Percentiles rank a stretch among this genome's conserved stretches.
These are phyloP conservation scores for Heliamphora pulchella DNA, from an alignment of 179 eudicot species.

Conservation along the genomic window DNA sequence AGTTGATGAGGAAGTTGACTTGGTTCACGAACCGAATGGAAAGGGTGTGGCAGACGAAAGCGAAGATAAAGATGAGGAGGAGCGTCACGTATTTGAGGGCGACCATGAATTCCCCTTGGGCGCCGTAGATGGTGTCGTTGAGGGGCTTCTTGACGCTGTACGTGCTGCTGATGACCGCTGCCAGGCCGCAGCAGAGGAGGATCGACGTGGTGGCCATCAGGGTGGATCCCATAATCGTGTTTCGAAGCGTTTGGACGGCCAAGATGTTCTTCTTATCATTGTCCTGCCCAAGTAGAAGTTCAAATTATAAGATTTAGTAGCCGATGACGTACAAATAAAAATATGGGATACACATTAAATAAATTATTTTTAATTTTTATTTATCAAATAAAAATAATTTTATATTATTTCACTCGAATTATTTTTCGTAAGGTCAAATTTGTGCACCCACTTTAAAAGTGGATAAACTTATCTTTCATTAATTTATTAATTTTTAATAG, in stretches of 20 bases:
- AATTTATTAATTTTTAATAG: no score
- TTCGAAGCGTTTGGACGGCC: slow-evolving; percentile 64
- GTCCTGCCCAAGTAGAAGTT: slow-evolving; percentile 29
- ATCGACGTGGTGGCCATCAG: slow-evolving; percentile 72
- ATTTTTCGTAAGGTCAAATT: no score
- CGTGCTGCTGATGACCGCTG: slow-evolving; percentile 64
- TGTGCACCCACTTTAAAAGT: no score
- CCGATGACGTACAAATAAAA: no score
- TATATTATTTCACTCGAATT: no score
- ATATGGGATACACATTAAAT: no score
- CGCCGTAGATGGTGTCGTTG: slow-evolving; percentile 54
- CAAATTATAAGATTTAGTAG: no score
- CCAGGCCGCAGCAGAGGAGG: slow-evolving; percentile 51
- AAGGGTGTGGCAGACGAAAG: slow-evolving; percentile 49
- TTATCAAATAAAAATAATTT: no score
- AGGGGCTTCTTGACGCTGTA: slow-evolving; percentile 54
- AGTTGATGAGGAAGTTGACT: slow-evolving; percentile 56
- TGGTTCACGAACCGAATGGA: slow-evolving; percentile 62
- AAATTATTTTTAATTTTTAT: no score
- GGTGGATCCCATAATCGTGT: slow-evolving; percentile 70
- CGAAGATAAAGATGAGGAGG: slow-evolving; percentile 46
- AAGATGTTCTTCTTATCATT: slow-evolving; percentile 66
- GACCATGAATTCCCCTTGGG: slow-evolving; percentile 59
- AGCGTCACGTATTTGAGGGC: slow-evolving; percentile 58
- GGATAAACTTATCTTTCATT: no score